phyloP scores from a whole-genome alignment of 2,329 filamentous ascomycete genomes.

The Epichloe coenophiala region DNA sequence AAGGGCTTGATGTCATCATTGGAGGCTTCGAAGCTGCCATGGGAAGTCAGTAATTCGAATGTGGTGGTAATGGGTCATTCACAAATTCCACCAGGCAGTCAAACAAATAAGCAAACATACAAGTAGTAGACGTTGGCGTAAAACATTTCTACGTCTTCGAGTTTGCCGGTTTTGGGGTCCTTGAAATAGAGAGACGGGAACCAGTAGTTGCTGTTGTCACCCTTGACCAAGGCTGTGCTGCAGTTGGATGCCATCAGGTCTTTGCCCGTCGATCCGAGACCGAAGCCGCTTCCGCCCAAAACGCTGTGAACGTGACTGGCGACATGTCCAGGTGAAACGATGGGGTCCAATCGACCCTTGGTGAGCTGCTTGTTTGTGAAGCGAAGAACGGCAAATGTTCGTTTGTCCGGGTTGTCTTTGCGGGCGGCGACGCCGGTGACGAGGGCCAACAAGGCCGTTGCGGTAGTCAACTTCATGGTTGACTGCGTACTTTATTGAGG shows the following conservation, averaged over 20 bases:
- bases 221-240: conserved; percentile 54
- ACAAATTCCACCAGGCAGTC: not conserved
- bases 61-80: not conserved
- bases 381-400: conserved; percentile 55
- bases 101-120: conserved; percentile 20
- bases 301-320: conserved; percentile 56
- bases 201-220: conserved; percentile 68
- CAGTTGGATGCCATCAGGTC: conserved; percentile 49
- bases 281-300: conserved; percentile 57
- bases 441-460: conserved; percentile 23
- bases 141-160: conserved; percentile 53
- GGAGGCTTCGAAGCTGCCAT: conserved; percentile 40
- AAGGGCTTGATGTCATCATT: conserved; percentile 57
- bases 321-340: conserved; percentile 46
- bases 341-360: conserved; percentile 52
- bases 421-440: conserved; percentile 24
- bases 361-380: conserved; percentile 54
- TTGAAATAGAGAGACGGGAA: conserved; percentile 57
- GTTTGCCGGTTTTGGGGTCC: conserved; percentile 46
- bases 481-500: conserved; percentile 2
- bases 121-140: conserved; percentile 72
- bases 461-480: conserved; percentile 23
- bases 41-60: not conserved
- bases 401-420: conserved; percentile 26
- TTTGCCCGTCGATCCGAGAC: conserved; percentile 45